These are phyloP conservation scores for Physcomitrium patens DNA, from an alignment of 225 moss, liverwort and hornwort genomes.

Conservation along the genomic window DNA sequence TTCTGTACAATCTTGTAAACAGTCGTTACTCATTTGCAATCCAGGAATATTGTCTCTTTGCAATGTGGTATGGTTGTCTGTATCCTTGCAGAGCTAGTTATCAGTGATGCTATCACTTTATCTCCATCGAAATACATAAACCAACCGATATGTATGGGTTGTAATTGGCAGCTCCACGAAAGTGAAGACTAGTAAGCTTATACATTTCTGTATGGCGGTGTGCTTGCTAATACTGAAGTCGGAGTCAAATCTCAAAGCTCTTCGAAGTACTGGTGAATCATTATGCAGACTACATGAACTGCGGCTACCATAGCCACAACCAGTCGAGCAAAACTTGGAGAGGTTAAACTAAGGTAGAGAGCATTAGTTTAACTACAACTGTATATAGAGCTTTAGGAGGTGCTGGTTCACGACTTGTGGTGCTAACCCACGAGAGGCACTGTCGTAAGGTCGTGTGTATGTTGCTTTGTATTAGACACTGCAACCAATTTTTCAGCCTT, in stretches of 20 bases:
- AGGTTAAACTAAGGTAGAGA: background rate
- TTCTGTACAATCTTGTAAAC: slow-evolving; percentile 10
- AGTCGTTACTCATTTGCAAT: background rate
- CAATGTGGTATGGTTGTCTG: background rate
- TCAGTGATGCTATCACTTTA: background rate
- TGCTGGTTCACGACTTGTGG: background rate
- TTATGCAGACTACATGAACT: background rate
- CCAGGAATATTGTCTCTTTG: background rate
- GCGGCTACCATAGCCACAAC: background rate
- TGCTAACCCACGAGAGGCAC: background rate
- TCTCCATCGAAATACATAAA: slow-evolving; percentile 1
- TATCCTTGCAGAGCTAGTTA: background rate
- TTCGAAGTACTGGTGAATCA: background rate
- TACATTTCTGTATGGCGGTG: background rate
- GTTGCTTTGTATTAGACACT: background rate
- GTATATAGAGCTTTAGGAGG: background rate
- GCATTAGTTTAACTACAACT: background rate
- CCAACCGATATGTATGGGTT: slow-evolving; percentile 1
- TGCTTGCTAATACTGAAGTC: slow-evolving; percentile 3
- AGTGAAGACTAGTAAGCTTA: slow-evolving; percentile 32
- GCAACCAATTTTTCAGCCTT: background rate
- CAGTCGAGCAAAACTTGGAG: background rate
- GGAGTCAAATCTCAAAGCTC: background rate
- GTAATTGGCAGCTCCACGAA: slow-evolving; percentile 48
- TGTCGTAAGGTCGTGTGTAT: too few relatives aligned